These are phyloP conservation scores for Arthrobotrys sphaeroides DNA, from an alignment of 2,329 filamentous ascomycete genomes.

Conservation along the genomic window DNA sequence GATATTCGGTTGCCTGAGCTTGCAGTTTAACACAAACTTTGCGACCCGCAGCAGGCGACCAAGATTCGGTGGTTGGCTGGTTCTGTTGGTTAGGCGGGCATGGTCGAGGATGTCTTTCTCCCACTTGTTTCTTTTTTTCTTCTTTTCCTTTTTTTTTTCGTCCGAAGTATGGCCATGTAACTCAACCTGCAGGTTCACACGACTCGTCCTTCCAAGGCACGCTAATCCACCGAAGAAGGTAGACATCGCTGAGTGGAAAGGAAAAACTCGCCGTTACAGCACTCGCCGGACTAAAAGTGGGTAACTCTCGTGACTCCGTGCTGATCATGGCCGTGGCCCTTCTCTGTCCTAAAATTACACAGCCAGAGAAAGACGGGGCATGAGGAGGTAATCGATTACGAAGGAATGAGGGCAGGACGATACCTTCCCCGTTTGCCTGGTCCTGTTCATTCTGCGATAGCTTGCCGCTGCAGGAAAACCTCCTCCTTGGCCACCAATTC, in stretches of 20 bases:
- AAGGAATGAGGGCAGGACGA: slow-evolving; percentile 28
- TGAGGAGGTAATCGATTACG: slow-evolving; percentile 17
- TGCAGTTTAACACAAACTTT: slow-evolving; percentile 33
- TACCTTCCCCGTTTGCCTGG: slow-evolving; percentile 6
- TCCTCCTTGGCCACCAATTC: slow-evolving; percentile 26
- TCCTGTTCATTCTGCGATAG: slow-evolving; percentile 28
- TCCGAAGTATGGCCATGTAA: slow-evolving; percentile 52
- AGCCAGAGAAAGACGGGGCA: background rate
- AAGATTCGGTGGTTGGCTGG: slow-evolving; percentile 17
- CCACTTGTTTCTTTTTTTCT: slow-evolving; percentile 1
- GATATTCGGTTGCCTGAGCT: slow-evolving; percentile 39
- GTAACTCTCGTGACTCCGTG: slow-evolving; percentile 13
- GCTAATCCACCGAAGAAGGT: slow-evolving; percentile 34
- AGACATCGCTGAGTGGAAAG: background rate
- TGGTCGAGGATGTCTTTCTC: background rate
- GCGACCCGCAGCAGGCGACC: slow-evolving; percentile 37
- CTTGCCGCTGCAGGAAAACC: slow-evolving; percentile 24
- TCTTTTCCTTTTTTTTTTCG: slow-evolving; percentile 36
- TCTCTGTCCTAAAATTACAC: background rate
- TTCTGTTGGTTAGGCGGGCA: no score
- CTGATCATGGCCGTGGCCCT: slow-evolving; percentile 5
- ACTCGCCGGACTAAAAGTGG: slow-evolving; percentile 5
- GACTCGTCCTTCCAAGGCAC: slow-evolving; percentile 24
- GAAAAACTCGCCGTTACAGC: slow-evolving; percentile 4
- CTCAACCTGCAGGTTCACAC: slow-evolving; percentile 45